These are phyloP conservation scores for Endoconidiophora laricicola DNA, from an alignment of 2,329 filamentous ascomycete genomes.

Conservation along the genomic window DNA sequence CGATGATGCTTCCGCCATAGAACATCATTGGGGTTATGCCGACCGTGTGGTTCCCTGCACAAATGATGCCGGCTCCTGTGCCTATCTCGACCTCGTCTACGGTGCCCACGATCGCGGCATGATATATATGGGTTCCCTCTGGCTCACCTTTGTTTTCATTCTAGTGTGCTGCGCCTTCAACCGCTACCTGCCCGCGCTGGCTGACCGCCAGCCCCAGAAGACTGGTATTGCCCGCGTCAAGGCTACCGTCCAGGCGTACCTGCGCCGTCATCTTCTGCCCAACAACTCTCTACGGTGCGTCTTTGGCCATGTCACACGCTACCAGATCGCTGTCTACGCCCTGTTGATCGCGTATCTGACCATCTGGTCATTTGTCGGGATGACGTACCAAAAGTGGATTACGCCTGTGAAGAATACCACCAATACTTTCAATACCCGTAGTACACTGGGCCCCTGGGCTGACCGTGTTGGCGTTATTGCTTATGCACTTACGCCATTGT, in stretches of 20 bases:
- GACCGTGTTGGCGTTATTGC: constrained; percentile 55
- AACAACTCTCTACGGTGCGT: constrained; percentile 34
- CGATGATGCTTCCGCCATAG: constrained; percentile 20
- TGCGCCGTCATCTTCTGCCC: constrained; percentile 40
- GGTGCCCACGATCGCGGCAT: constrained; percentile 32
- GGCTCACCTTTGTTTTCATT: constrained; percentile 28
- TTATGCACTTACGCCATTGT: constrained; percentile 57
- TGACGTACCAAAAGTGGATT: constrained; percentile 51
- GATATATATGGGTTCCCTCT: constrained; percentile 34
- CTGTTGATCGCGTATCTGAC: constrained; percentile 44
- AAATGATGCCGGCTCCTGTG: constrained; percentile 30
- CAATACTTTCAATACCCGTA: constrained; percentile 44
- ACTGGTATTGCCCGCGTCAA: constrained; percentile 3
- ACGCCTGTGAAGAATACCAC: constrained; percentile 45
- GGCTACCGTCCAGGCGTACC: constrained; percentile 13
- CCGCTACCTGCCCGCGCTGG: neutral
- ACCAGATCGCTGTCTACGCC: constrained; percentile 47
- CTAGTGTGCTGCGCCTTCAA: constrained; percentile 25
- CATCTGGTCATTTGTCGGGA: constrained; percentile 53
- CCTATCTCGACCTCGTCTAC: constrained; percentile 36
- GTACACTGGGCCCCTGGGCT: constrained; percentile 47
- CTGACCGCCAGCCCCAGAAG: constrained; percentile 13
- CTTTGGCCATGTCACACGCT: constrained; percentile 51
- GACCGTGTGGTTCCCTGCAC: constrained; percentile 28
- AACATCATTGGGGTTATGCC: constrained; percentile 32